Conservation (phyloP, 495 filamentous ascomycete genomes). For the Hypoxylon trugodes region DNA sequence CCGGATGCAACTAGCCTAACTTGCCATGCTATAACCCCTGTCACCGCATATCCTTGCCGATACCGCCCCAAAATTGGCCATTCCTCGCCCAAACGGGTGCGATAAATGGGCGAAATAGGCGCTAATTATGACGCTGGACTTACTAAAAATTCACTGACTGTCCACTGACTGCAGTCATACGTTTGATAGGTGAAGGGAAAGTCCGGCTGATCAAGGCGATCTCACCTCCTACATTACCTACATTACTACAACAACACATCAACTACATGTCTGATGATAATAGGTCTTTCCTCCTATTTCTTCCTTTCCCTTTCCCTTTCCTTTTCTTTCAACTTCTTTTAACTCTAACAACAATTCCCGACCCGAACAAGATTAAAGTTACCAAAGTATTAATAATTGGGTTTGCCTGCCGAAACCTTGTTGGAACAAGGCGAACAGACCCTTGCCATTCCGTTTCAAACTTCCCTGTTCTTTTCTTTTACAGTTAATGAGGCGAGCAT, state of each 20-base stretch:
- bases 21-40: background rate
- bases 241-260: too few relatives aligned
- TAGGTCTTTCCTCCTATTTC: conserved; percentile 24
- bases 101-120: conserved; percentile 15
- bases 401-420: too few relatives aligned
- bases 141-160: conserved; percentile 19
- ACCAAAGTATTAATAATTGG: too few relatives aligned
- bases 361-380: too few relatives aligned
- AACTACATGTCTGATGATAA: conserved; percentile 34
- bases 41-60: conserved; percentile 22
- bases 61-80: conserved; percentile 24
- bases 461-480: conserved; percentile 1
- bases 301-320: background rate
- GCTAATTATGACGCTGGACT: conserved; percentile 40
- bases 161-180: conserved; percentile 27
- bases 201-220: conserved; percentile 32
- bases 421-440: background rate
- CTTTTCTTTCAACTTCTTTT: conserved; percentile 1
- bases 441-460: conserved; percentile 11
- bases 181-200: conserved; percentile 32
- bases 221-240: conserved; percentile 16
- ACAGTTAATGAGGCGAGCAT: conserved; percentile 29
- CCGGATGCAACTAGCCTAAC: conserved; percentile 13
- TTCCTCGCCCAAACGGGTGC: conserved; percentile 18
- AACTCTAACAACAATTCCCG: background rate